Conservation (phyloP, 108 stramenopile species). For the Conticribra guillardii region DNA sequence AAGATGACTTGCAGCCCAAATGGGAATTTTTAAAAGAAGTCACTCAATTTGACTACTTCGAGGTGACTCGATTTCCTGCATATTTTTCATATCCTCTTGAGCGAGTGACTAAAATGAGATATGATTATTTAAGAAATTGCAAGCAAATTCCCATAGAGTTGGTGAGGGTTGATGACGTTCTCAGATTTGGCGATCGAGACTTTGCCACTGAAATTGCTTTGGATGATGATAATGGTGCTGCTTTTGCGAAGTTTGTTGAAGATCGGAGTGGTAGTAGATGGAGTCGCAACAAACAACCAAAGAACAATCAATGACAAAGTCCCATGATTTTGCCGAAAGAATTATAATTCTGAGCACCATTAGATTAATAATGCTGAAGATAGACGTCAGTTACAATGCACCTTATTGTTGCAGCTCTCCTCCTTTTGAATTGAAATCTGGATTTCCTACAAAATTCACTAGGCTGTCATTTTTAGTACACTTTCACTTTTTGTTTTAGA, state of each 20-base stretch:
- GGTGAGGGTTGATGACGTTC: conserved; percentile 62
- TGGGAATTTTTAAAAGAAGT: conserved; percentile 72
- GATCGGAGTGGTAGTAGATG: conserved; percentile 34
- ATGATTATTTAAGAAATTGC: conserved; percentile 62
- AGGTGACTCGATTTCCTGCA: conserved; percentile 72
- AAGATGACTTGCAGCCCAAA: conserved; percentile 74
- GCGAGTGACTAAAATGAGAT: conserved; percentile 68
- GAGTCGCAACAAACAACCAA: conserved; percentile 18
- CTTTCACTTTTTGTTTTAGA: too few relatives aligned
- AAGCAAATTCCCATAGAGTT: conserved; percentile 61
- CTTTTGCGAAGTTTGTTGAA: conserved; percentile 53
- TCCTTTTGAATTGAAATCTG: too few relatives aligned
- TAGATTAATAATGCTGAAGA: too few relatives aligned
- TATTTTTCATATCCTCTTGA: conserved; percentile 88
- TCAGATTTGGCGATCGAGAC: conserved; percentile 77
- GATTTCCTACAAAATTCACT: too few relatives aligned
- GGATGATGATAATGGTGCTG: conserved; percentile 64
- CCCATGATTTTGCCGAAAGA: not conserved
- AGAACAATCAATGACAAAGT: conserved; percentile 6
- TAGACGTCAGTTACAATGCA: too few relatives aligned
- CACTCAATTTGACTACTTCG: conserved; percentile 64
- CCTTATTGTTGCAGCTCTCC: too few relatives aligned
- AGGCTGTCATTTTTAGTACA: too few relatives aligned
- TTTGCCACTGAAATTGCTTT: conserved; percentile 69
- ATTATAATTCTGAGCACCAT: too few relatives aligned